These are phyloP conservation scores for Cadophora luteo-olivacea DNA, from an alignment of 2,329 filamentous ascomycete species.

Conservation along the genomic window DNA sequence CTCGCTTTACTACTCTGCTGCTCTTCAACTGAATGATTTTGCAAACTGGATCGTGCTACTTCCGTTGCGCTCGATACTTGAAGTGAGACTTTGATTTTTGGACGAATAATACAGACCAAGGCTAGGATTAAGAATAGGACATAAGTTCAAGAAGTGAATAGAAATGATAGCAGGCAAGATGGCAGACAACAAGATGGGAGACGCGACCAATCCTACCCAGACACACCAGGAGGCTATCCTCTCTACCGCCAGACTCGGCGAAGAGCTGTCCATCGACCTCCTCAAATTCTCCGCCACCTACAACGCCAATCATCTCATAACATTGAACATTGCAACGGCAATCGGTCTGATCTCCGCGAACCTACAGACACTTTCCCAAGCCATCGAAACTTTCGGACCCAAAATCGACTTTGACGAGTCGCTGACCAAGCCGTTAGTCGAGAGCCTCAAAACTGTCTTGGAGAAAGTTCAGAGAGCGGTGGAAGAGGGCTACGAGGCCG, in stretches of 20 bases:
- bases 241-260: slow-evolving; percentile 10
- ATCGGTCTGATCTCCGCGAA: slow-evolving; percentile 7
- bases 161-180: too few species aligned
- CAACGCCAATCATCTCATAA: neutral
- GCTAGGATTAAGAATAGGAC: too few species aligned
- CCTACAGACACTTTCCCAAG: neutral
- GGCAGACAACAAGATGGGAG: neutral
- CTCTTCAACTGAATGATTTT: neutral
- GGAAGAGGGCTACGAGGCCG: slow-evolving; percentile 3
- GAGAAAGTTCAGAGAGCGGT: slow-evolving; percentile 5
- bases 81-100: neutral
- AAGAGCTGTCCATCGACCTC: neutral
- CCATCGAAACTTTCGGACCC: neutral
- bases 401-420: slow-evolving; percentile 2
- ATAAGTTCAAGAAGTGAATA: too few species aligned
- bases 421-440: slow-evolving; percentile 5
- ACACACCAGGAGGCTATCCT: slow-evolving; percentile 4
- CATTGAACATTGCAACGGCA: neutral
- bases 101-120: neutral
- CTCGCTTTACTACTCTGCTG: too few species aligned
- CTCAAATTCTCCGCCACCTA: slow-evolving; percentile 8
- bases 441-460: neutral
- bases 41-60: neutral
- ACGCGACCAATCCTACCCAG: neutral
- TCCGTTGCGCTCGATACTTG: neutral